Base-by-base conservation (phyloP, 108 stramenopile species). In the Epithemia pelagica region DNA sequence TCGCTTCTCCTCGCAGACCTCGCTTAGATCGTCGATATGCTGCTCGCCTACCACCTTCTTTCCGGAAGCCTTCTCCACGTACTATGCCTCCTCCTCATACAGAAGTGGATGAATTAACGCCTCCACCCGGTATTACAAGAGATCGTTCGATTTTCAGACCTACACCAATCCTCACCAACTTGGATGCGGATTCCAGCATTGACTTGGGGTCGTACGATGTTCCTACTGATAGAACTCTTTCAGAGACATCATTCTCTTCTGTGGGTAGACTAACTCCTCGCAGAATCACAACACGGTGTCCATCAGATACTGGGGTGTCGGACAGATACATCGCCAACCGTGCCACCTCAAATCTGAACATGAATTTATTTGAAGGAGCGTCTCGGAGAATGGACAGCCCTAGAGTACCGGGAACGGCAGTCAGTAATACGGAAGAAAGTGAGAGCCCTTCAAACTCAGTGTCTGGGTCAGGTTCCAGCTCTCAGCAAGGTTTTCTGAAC, bases 311-410 rank as follows among this genome's bases (percentile, higher is more conserved):
- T 30, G 67, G 67, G 7, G 21, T 27, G 8, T 81, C 79, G 21
- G 92, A 94, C 82, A 72, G 92, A 33, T 94, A 88, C 70, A 89
- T 94, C 69, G 89, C 92, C 18, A 87, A 83, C 2, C 58, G 91
- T 58, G 87, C 79, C 1, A 76, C 84, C 0, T 85, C 83, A 23
- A 85, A 82, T 52, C 66, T 90, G 61, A 67, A 68, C 15, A 26
- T 81, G 56, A 76, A 81, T 52, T 58, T 87, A 15, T 85, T 78
- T 78, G 80, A 77, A 32, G 28, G 52, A 28, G 10, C 54, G 15
- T 10, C 29, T 10, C 19, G 8, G n/a, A 29, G 56, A 52, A 21
- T 21, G 2, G 32, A 26, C 15, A 32, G 25, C n/a, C 23, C 3
- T 21, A 23, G 23, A n/a, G 52, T 15, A 52, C 24, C 46, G 51